A percentile compares a stretch with the other conserved stretches of the same genome.
Conservation (phyloP, 345 rosid species). For the Salix suchowensis region DNA sequence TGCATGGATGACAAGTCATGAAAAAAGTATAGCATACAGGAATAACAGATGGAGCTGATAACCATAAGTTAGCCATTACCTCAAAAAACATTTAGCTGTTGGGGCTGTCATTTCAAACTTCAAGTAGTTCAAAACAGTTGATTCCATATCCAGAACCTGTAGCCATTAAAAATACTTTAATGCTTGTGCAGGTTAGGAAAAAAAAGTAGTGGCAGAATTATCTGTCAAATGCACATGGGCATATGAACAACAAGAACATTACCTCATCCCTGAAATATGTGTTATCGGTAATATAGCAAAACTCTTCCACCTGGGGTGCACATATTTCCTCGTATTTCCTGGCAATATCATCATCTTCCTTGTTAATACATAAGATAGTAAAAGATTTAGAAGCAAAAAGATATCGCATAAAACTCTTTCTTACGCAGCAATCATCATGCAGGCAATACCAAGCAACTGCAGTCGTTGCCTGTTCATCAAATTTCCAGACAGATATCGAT, state of each 20-base stretch:
- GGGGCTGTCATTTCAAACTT: slow-evolving; percentile 92
- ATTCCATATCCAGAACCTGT: slow-evolving; percentile 93
- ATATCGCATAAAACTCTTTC: slow-evolving; percentile 16
- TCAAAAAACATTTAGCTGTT: slow-evolving; percentile 76
- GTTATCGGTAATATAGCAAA: slow-evolving; percentile 91
- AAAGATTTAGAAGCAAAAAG: background rate
- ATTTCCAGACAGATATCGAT: slow-evolving; percentile 90
- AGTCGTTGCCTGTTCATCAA: slow-evolving; percentile 66
- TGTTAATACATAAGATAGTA: background rate
- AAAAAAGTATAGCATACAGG: background rate
- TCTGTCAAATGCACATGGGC: background rate
- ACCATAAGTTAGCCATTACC: slow-evolving; percentile 37
- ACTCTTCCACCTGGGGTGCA: slow-evolving; percentile 89
- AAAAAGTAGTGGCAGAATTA: slow-evolving; percentile 2
- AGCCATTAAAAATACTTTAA: background rate
- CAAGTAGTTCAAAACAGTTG: slow-evolving; percentile 69
- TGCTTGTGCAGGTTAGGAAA: background rate
- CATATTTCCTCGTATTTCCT: slow-evolving; percentile 93
- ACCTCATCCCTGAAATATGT: slow-evolving; percentile 88
- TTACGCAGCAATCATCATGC: slow-evolving; percentile 96
- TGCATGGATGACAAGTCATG: slow-evolving; percentile 11
- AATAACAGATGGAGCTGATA: background rate
- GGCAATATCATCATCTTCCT: slow-evolving; percentile 15
- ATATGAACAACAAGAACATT: background rate
- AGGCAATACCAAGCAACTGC: slow-evolving; percentile 88